A percentile compares a stretch with the other conserved stretches of the same genome.
Evolutionary conservation across 192 early-diverging fungal genomes (phyloP).

Genomic region (Backusella circina): DNA sequence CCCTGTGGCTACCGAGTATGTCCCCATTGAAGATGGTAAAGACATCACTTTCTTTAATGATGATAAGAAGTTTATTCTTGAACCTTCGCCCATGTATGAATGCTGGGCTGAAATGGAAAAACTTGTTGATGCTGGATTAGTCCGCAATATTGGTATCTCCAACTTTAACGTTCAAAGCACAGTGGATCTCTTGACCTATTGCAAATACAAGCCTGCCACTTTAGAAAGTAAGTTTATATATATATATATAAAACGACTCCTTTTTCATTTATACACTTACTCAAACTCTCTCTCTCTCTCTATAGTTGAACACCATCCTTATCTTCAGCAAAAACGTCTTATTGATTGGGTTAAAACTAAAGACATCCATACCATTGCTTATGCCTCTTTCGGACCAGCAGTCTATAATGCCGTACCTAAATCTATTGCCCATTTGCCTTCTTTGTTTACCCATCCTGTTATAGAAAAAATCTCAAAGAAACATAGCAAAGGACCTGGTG

Average conservation of each 20-base stretch:
- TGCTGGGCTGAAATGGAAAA: constrained; percentile 73
- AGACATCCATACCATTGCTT: constrained; percentile 62
- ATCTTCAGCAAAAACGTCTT: constrained; percentile 59
- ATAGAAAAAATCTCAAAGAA: constrained; percentile 49
- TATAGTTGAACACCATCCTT: constrained; percentile 70
- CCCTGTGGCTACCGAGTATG: constrained; percentile 15
- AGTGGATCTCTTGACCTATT: no score
- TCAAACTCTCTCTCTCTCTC: no score
- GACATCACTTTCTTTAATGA: constrained; percentile 42
- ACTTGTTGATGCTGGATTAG: no score
- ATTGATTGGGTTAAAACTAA: constrained; percentile 54
- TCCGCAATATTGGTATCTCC: no score
- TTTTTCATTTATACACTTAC: no score
- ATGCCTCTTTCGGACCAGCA: no score
- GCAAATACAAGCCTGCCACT: constrained; percentile 66
- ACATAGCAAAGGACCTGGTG: constrained; percentile 50
- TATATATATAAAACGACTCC: no score
- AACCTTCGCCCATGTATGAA: constrained; percentile 47
- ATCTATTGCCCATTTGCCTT: constrained; percentile 27
- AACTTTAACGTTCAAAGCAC: no score
- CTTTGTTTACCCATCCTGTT: constrained; percentile 41
- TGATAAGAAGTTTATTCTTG: constrained; percentile 27
- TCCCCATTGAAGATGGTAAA: constrained; percentile 46
- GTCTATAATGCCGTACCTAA: constrained; percentile 14
- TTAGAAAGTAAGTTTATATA: constrained; percentile 41